These are phyloP conservation scores for Fusarium falciforme DNA, from an alignment of 2,329 filamentous ascomycete species.

Conservation along the genomic window DNA sequence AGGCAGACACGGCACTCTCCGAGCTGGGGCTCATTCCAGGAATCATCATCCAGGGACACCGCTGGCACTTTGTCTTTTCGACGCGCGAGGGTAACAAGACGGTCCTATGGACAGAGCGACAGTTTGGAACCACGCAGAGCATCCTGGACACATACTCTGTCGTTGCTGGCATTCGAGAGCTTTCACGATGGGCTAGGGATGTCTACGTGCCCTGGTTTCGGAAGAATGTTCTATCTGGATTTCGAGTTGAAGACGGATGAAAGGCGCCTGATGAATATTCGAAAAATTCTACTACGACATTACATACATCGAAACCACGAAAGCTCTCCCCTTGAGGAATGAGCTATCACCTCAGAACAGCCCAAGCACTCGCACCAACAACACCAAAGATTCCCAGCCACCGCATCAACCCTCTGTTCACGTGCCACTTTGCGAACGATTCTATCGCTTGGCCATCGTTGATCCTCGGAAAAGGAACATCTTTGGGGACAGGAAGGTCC, in stretches of 20 bases:
- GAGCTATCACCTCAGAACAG: neutral
- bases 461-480: neutral
- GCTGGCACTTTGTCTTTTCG: constrained; percentile 36
- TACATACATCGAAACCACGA: neutral
- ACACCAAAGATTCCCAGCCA: neutral
- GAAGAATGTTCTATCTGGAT: neutral
- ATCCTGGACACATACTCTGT: constrained; percentile 26
- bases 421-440: neutral
- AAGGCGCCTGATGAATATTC: neutral
- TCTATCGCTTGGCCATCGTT: neutral
- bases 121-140: constrained; percentile 32
- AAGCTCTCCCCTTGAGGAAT: neutral
- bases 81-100: constrained; percentile 23
- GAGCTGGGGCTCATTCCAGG: constrained; percentile 33
- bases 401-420: neutral
- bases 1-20: neutral
- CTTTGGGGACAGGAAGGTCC: neutral
- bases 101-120: constrained; percentile 27
- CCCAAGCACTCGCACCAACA: neutral
- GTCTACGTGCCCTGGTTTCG: constrained; percentile 34
- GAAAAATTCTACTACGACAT: neutral
- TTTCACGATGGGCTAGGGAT: constrained; percentile 22
- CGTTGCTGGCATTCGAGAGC: constrained; percentile 27
- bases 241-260: neutral
- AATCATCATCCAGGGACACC: constrained; percentile 31